These are phyloP conservation scores for Melampsora larici-populina DNA, from an alignment of 1,284 basidiomycete species.

Conservation along the genomic window DNA sequence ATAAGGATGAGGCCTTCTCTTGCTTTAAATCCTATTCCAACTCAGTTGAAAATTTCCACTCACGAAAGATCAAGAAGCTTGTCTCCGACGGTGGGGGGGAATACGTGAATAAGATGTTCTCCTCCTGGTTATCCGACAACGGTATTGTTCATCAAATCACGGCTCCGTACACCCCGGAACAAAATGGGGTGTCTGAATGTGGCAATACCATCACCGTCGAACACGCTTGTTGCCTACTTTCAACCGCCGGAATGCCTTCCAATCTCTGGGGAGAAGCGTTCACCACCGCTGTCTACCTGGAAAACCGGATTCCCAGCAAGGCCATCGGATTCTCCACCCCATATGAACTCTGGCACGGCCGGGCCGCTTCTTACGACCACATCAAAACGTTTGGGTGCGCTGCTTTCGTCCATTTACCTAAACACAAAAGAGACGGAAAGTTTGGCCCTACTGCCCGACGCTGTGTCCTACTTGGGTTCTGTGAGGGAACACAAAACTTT, in stretches of 20 bases:
- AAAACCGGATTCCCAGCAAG: constrained; percentile 16
- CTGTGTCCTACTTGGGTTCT: too few species aligned
- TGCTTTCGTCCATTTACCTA: not conserved
- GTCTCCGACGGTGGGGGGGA: not conserved
- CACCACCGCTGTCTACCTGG: constrained; percentile 3
- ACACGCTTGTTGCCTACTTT: too few species aligned
- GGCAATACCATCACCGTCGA: too few species aligned
- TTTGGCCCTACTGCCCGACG: constrained; percentile 3
- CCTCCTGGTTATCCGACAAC: too few species aligned
- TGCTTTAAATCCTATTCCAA: not conserved
- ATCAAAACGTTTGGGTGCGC: constrained; percentile 12
- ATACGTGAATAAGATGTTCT: too few species aligned
- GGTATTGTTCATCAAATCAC: too few species aligned
- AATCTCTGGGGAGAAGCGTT: constrained; percentile 11
- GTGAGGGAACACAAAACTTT: too few species aligned
- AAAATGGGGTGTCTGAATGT: too few species aligned
- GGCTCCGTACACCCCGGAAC: too few species aligned
- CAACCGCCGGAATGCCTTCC: too few species aligned
- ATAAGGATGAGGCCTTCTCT: not conserved
- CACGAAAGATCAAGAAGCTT: not conserved
- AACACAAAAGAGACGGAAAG: not conserved
- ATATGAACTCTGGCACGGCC: not conserved
- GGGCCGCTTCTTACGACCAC: not conserved
- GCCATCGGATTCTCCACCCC: constrained; percentile 5
- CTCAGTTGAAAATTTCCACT: not conserved